Evolutionary conservation across 129 eudicot genomes (phyloP), one percentile per base, ranked within the genome.

Genomic region (Artemisia annua): DNA sequence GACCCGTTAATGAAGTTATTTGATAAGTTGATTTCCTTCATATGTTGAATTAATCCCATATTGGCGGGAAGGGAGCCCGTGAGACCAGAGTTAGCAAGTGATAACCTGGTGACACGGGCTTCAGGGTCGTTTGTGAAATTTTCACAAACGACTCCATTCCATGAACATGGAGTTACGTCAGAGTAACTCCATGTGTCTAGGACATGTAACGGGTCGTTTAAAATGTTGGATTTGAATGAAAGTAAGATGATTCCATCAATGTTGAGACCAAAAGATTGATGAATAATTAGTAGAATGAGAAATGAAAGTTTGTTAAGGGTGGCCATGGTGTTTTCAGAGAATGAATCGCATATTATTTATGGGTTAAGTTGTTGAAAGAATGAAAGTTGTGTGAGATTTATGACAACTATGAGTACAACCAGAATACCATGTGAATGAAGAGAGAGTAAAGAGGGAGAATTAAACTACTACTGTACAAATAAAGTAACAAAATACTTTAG

Each of bases 1-100:
- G 99, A 83, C 9, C 99, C 99, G 56, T 88, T 86, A 57, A 95
- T 69, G 2, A 87, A 91, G 72, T 95, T 95, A 74, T 84, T 85
- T 1, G 99, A 86, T 39, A 95, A 79, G 16, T 91, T 78, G 0
- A 95, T 70, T 7, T 19, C 74, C 12, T 65, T 80, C 3, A 95
- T 82, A 55, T 80, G 79, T 13, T 78, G 69, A 18, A 91, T 79
- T 75, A 82, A 75, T 22, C 97, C 97, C 17, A 95, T 77, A 58
- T 86, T 81, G 46, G 89, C 76, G n/a, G 97, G 87, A 52, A 93
- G 67, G 13, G 90, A 77, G 6, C 85, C 97, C 4, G 77, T 74
- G 56, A 93, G 90, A 16, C 62, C 66, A 12, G 83, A 85, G 24
- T 77, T 75, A 0, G 96, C 96, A 16, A 93, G 87, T 1, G 87